These are phyloP conservation scores for Lolium multiflorum DNA, from an alignment of 176 grass and related monocot genomes.

Conservation along the genomic window DNA sequence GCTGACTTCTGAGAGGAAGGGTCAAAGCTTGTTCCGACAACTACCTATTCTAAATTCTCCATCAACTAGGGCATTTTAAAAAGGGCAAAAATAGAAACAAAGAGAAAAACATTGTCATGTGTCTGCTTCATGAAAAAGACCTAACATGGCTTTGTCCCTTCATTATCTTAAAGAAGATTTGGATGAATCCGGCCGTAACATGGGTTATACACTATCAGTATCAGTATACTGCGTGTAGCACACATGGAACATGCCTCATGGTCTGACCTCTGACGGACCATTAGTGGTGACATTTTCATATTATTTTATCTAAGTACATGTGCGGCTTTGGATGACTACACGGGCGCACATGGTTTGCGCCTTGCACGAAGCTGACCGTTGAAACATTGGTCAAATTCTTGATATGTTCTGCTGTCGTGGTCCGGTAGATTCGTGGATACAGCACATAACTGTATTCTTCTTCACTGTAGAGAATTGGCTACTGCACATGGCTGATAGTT, in stretches of 20 bases:
- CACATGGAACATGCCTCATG: conserved; percentile 27
- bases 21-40: conserved; percentile 35
- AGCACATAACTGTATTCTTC: background rate
- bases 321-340: background rate
- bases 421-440: background rate
- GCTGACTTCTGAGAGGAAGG: conserved; percentile 22
- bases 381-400: background rate
- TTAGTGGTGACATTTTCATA: background rate
- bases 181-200: conserved; percentile 10
- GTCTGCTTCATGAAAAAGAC: conserved; percentile 13
- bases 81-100: background rate
- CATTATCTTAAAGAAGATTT: background rate
- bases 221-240: background rate
- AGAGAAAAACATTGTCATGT: background rate
- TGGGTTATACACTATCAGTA: background rate
- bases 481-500: background rate
- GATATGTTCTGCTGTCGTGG: background rate
- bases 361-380: background rate
- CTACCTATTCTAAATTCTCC: background rate
- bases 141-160: background rate
- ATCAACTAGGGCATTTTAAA: conserved; percentile 3
- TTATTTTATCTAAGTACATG: conserved; percentile 27
- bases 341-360: background rate
- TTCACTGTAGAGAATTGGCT: background rate
- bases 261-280: background rate